These are phyloP conservation scores for Silybum marianum DNA, from an alignment of 129 eudicot species.

Conservation along the genomic window DNA sequence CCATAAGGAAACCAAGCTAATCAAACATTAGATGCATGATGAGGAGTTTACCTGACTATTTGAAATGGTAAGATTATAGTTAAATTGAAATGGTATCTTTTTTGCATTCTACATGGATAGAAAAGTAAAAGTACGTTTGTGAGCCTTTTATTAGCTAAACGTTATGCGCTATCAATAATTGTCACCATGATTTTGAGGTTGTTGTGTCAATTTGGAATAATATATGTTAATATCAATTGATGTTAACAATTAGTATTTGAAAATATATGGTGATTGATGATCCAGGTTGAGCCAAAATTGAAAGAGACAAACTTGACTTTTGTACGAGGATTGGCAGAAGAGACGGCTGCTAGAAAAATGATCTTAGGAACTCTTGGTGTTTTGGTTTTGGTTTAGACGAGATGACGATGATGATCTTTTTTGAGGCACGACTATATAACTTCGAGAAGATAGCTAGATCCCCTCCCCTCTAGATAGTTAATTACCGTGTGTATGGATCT, in stretches of 20 bases:
- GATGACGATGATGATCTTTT: too few relatives aligned
- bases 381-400: too few relatives aligned
- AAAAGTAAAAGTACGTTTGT: not conserved
- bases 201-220: not conserved
- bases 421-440: too few relatives aligned
- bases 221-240: not conserved
- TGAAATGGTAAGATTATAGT: not conserved
- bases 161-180: too few relatives aligned
- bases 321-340: not conserved
- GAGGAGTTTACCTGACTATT: not conserved
- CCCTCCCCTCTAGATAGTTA: too few relatives aligned
- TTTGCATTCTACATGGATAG: not conserved
- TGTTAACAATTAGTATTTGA: too few relatives aligned
- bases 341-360: not conserved
- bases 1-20: not conserved
- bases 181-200: not conserved
- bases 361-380: too few relatives aligned
- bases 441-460: too few relatives aligned
- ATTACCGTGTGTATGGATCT: too few relatives aligned
- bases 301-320: not conserved
- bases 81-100: too few relatives aligned
- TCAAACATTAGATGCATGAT: not conserved
- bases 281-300: slow-evolving; percentile 7
- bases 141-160: not conserved
- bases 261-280: too few relatives aligned